A percentile compares a stretch with the other conserved stretches of the same genome.
These are phyloP conservation scores for Daldinia concentrica DNA, from an alignment of 495 filamentous ascomycete species.

Conservation along the genomic window DNA sequence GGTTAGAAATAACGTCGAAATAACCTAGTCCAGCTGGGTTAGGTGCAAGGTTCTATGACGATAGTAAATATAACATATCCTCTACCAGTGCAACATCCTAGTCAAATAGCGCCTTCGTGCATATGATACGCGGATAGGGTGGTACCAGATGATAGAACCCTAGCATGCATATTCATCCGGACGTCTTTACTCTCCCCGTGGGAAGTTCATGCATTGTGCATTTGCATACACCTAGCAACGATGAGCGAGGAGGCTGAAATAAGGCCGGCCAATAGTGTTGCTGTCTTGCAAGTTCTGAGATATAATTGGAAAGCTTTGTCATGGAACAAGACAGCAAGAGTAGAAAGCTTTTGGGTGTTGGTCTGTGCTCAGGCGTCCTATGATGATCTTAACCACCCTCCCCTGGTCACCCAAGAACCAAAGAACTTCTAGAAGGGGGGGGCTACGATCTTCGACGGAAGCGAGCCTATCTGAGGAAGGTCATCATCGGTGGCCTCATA, in stretches of 20 bases:
- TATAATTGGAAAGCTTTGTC: slow-evolving; percentile 43
- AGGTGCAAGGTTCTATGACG: not conserved
- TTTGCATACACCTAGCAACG: not conserved
- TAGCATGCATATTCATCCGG: not conserved
- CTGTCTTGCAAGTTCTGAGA: not conserved
- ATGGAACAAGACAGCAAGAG: slow-evolving; percentile 20
- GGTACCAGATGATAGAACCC: slow-evolving; percentile 3
- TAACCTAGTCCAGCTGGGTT: slow-evolving; percentile 5
- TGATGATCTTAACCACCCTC: not conserved
- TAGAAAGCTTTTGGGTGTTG: slow-evolving; percentile 11
- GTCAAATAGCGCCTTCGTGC: slow-evolving; percentile 1
- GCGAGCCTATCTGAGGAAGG: slow-evolving; percentile 5
- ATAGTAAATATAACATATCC: slow-evolving; percentile 1
- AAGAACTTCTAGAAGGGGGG: not conserved
- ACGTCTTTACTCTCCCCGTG: not conserved
- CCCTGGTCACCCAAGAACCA: not conserved
- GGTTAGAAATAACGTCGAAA: slow-evolving; percentile 19
- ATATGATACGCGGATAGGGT: slow-evolving; percentile 5
- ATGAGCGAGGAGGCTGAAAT: slow-evolving; percentile 12
- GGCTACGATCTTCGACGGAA: slow-evolving; percentile 5
- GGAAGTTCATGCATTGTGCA: not conserved
- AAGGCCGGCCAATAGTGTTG: not conserved
- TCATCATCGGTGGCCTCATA: slow-evolving; percentile 23
- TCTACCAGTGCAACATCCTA: slow-evolving; percentile 7
- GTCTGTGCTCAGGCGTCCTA: slow-evolving; percentile 12